Percentiles rank a stretch among this genome's conserved stretches.
phyloP scores from a whole-genome alignment of 1,284 basidiomycete species.

The Microbotryomycetes sp. region DNA sequence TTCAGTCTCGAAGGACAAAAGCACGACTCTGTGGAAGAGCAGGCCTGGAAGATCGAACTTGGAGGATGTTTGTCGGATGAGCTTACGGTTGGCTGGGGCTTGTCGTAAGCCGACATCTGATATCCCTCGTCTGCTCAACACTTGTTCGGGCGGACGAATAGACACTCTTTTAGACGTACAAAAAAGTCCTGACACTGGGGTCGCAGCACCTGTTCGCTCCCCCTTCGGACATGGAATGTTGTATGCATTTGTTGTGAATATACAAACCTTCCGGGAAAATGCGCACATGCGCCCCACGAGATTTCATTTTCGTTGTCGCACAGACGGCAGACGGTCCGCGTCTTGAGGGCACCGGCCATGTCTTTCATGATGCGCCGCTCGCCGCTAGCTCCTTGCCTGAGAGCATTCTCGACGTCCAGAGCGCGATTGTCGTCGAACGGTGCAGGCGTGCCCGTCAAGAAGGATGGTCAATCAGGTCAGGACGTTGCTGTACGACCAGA shows the following conservation, averaged over 20 bases:
- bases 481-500: constrained; percentile 7
- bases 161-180: too few relatives aligned
- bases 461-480: neutral
- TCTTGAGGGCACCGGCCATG: too few relatives aligned
- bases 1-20: neutral
- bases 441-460: neutral
- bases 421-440: neutral
- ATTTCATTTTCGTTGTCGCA: neutral
- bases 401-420: neutral
- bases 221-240: too few relatives aligned
- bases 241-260: too few relatives aligned
- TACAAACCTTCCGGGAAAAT: too few relatives aligned
- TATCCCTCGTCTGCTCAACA: too few relatives aligned
- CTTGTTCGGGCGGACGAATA: too few relatives aligned
- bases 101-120: too few relatives aligned
- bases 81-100: neutral
- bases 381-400: neutral
- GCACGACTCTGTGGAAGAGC: neutral
- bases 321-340: too few relatives aligned
- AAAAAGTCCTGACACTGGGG: too few relatives aligned
- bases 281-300: too few relatives aligned
- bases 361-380: neutral
- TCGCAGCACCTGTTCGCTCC: too few relatives aligned
- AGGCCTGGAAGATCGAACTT: neutral
- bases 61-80: neutral